Base-by-base conservation (phyloP, 352 stramenopile species). In the Elongisporangium anandrum region DNA sequence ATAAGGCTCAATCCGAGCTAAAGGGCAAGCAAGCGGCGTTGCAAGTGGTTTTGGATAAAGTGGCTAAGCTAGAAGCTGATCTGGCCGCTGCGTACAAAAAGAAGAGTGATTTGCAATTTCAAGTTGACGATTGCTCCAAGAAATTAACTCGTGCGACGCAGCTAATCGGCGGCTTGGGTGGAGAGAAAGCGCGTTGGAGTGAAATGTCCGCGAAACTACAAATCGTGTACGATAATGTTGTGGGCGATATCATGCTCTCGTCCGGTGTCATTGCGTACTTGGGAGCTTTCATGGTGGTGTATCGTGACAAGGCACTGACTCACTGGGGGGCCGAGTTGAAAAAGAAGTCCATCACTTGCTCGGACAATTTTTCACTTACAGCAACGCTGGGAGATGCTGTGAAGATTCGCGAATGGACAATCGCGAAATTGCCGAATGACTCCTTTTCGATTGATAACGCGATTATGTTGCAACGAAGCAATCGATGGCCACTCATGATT, bases 401-500 rank as follows among this genome's bases (percentile, higher is more conserved):
- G 2, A 84, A 92, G 61, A 98, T 98, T 57, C 91, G 94, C 15
- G 76, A 81, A 45, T 98, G 94, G 94, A 96, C 92, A 24, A 98
- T 98, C 52, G 85, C 90, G n/a, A 96, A 97, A 63, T 75, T 98
- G 7, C 95, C 95, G 5, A 98, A 97, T 57, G 95, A 98, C 68
- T 92, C 84, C 10, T 98, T 98, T 59, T 97, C 82, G 52, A 97
- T 98, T 48, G 94, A 98, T 58, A 98, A 98, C 59, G 94, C 80
- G 12, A 97, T 98, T 66, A 97, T 98, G 82, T 62, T 98, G 15
- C 81, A 91, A 34, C 71, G 82, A 13, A 94, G 75, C 56, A 97
- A 97, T 61, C 85, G 92, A 2, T 98, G 94, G 93, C 95, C 95
- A 9, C 74, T 98, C n/a, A 97, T 98, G 93, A 98, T 98, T 52